Percentiles rank a stretch among this genome's conserved stretches.
phyloP scores from a whole-genome alignment of 73 alveolate genomes.

The Tetrahymena thermophila region DNA sequence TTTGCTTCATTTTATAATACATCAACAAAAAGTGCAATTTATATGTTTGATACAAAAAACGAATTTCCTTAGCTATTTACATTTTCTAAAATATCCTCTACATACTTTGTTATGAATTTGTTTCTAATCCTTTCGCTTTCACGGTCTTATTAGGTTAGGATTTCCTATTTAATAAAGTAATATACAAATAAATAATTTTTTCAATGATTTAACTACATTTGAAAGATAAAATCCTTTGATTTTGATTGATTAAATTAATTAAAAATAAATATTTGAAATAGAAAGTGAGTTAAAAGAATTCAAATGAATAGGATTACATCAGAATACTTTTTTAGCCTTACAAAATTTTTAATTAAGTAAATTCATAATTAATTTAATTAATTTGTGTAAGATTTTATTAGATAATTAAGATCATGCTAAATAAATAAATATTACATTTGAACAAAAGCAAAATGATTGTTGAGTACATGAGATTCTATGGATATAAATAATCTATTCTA shows the following conservation, averaged over 20 bases:
- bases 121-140: not conserved
- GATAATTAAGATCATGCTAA: no score
- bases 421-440: not conserved
- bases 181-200: no score
- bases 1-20: not conserved
- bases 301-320: no score
- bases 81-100: not conserved
- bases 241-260: no score
- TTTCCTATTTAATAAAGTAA: not conserved
- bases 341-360: no score
- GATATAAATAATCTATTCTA: not conserved
- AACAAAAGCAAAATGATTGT: not conserved
- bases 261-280: no score
- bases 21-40: not conserved
- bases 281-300: no score
- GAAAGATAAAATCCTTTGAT: no score
- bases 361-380: no score
- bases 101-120: no score
- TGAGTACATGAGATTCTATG: not conserved
- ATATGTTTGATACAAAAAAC: not conserved
- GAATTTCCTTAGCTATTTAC: not conserved
- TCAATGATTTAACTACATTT: no score
- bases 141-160: not conserved
- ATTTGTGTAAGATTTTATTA: not conserved
- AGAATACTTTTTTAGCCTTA: no score